Evolutionary conservation across 73 alveolate genomes (phyloP), one percentile per base, ranked within the genome.

Genomic region (Diophrys sp.): DNA sequence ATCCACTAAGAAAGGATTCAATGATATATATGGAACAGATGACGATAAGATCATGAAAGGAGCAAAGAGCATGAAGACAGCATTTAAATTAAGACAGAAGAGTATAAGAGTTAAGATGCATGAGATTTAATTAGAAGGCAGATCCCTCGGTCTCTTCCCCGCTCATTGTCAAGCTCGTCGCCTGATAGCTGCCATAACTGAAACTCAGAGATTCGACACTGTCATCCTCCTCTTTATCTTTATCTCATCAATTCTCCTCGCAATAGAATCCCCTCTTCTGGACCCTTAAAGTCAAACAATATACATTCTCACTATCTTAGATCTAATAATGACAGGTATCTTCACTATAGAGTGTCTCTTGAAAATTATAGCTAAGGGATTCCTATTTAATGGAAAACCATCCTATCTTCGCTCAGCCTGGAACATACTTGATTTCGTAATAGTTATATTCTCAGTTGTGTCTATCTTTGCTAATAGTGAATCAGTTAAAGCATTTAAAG

Each of bases 371-470:
- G 85, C 85, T 14, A 54, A 29, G 23, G 99, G 99, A 29, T 90
- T 96, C 77, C 80, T 90, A 2, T 33, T 93, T 56, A 94, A 92
- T 82, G 98, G 91, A n/a, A 73, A 88, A 73, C 88, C 87, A 2
- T 72, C 96, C 33, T 97, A 97, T 79, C 80, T 97, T 54, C 78
- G 96, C 77, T 96, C 92, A 78, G 79, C 91, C 66, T 97, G 99
- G 98, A 94, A 94, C 84, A 70, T 80, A 55, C 69, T 97, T 31
- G 99, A 97, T 90, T 95, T 97, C 90, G 80, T 94, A 11, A 91
- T 97, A 66, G 99, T 97, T 8, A 28, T 95, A 28, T 76, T 93
- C 67, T 96, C 98, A 24, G 76, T 95, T 18, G 79, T 55, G 82
- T 31, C 81, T 70, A 25, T 71, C 56, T 27, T 29, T 79, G 31